Evolutionary conservation across 2,329 filamentous ascomycete genomes (phyloP), one percentile per base, ranked within the genome.

Genomic region (Fusarium pseudoanthophilum): DNA sequence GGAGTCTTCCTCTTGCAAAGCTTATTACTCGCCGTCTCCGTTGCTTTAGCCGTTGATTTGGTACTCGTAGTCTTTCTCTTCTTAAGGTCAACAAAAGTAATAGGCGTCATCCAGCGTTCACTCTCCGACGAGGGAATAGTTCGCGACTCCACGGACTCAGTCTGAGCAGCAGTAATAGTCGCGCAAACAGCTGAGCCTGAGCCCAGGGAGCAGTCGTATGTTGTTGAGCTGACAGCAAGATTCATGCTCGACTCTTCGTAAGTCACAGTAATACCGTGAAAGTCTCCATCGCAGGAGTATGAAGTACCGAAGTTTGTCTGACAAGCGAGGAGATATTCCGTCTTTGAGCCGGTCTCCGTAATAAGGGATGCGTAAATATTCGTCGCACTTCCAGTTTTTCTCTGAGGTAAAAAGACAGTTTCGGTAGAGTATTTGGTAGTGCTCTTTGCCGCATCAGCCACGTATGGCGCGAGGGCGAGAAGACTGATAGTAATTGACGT

Each of bases 351-450:
- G 7, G 63, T 59, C 40, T 67, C 64, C 7, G 72, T 77, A 30
- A 78, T 76, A 32, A 78, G 40, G 14, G 75, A 76, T 5, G 77
- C 77, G 43, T 77, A 78, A 16, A 78, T 77, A 32, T 72, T 64
- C 5, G 68, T 62, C 1, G 64, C 76, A 11, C 42, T 64, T 5
- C 73, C 76, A 2, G 76, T 78, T 10, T 67, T 42, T 15, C 48
- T 55, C 0, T 61, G 49, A 0, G 76, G 76, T 0, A 78, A 16
- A 14, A 78, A 76, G 13, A 78, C 56, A 0, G 73, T 77, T 36
- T 62, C 14, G 1, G 67, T 75, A 14, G 49, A 51, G 11, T 68
- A 71, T 18, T 45, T 30, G 2, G 74, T 77, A 1, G 56, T 75
- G 16, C 58, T 58, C 20, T 49, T 49, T 30, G 45, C 48, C 7